phyloP scores from a whole-genome alignment of 2,329 filamentous ascomycete genomes.

The Fusarium pseudonygamai region DNA sequence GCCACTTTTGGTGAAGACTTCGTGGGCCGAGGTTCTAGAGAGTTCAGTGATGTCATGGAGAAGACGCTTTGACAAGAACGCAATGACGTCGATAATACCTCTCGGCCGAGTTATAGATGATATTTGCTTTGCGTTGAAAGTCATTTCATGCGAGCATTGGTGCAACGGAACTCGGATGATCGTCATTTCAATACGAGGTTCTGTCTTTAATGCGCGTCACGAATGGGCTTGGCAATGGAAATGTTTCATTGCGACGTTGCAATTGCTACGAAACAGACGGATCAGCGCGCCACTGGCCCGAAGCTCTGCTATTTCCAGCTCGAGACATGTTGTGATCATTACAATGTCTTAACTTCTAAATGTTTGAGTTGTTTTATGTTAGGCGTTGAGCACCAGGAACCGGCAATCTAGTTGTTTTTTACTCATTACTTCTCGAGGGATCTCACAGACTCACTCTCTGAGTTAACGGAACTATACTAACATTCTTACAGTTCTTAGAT shows the following conservation, averaged over 20 bases:
- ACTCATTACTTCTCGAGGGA: fast-evolving
- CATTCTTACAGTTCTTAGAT: not conserved
- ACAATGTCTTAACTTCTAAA: fast-evolving
- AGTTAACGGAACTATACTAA: too few relatives aligned
- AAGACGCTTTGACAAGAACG: not conserved
- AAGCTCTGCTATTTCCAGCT: not conserved
- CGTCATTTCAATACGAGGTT: not conserved
- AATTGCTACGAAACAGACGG: not conserved
- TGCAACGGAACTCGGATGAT: not conserved
- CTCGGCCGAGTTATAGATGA: not conserved
- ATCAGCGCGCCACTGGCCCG: not conserved
- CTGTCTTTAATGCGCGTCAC: not conserved
- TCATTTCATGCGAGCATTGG: not conserved
- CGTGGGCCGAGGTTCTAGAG: not conserved
- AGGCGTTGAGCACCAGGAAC: fast-evolving
- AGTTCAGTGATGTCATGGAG: not conserved
- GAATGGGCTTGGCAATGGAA: not conserved
- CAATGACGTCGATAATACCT: not conserved
- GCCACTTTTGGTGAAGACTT: not conserved
- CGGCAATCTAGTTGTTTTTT: fast-evolving
- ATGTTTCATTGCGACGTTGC: not conserved
- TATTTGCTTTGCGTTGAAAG: not conserved
- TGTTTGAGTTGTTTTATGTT: fast-evolving
- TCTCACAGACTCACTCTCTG: fast-evolving
- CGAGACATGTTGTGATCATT: not conserved